Percentiles rank a stretch among this genome's conserved stretches.
Conservation (phyloP, 371 early-diverging fungal genomes). For the Mucor velutinosus region DNA sequence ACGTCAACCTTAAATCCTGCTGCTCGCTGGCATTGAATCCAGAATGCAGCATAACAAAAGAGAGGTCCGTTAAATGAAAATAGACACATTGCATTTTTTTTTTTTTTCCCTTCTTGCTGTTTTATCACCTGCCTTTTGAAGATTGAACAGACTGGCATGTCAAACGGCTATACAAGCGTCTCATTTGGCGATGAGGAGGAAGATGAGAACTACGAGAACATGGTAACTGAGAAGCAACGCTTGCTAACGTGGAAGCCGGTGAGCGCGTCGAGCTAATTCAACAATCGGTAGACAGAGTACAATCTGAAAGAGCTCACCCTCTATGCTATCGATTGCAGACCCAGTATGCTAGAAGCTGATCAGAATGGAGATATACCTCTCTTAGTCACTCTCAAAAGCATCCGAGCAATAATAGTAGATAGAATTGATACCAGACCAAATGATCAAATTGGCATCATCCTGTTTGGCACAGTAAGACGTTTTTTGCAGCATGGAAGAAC, state of each 20-base stretch:
- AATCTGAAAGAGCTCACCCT: slow-evolving; percentile 55
- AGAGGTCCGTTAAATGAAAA: not conserved
- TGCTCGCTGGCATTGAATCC: slow-evolving; percentile 1
- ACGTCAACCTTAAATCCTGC: slow-evolving; percentile 4
- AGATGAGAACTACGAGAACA: not conserved
- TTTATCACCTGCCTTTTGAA: not conserved
- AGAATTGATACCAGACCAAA: slow-evolving; percentile 61
- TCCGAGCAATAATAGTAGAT: slow-evolving; percentile 47
- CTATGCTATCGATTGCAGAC: slow-evolving; percentile 68
- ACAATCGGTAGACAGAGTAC: slow-evolving; percentile 4
- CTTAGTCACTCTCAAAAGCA: slow-evolving; percentile 48
- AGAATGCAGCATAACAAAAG: not conserved
- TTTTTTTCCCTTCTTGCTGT: not conserved
- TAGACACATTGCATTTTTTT: not conserved
- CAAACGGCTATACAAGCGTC: not conserved
- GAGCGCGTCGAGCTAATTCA: not conserved
- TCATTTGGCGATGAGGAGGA: not conserved
- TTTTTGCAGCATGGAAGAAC: not conserved
- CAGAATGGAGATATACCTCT: slow-evolving; percentile 53
- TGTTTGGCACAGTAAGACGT: slow-evolving; percentile 65
- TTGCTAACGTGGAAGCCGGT: not conserved
- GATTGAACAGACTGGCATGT: not conserved
- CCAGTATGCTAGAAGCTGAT: slow-evolving; percentile 53
- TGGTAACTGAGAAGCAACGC: not conserved
- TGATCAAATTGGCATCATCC: slow-evolving; percentile 65